Evolutionary conservation across 2,329 filamentous ascomycete genomes (phyloP), one percentile per base, ranked within the genome.

Genomic region (Elsinoe ampelina): DNA sequence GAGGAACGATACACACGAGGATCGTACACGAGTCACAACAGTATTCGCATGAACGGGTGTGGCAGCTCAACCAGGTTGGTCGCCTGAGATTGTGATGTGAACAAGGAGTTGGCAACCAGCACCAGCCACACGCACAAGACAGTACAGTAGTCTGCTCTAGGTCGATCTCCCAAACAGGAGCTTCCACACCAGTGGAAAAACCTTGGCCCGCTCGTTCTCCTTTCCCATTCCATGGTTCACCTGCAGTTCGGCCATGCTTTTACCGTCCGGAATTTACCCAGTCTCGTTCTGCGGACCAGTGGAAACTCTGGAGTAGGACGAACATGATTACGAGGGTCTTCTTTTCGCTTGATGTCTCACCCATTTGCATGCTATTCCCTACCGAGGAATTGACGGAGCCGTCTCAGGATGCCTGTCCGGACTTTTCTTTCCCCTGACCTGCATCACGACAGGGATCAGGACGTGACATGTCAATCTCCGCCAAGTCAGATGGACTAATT

Each of bases 401-500:
- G 41, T 22, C 41, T 43, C 41, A 43, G 13, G 19, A 22, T 43
- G 41, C 41, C 15, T 43, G 41, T 43, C 41, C 19, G 17, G 41
- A 43, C 17, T 43, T 17, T 10, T 30, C 3, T 42, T 22, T 22
- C 5, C 5, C 22, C 5, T 22, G 22, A 22, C 22, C 5, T 19
- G 39, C 39, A 19, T 15, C 12, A 26, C 20, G 20, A 45, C 19
- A 45, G n/a, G 10, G 20, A 22, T 45, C 41, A 5, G 41, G 30
- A 22, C 41, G 10, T 22, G 20, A 12, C 10, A 7, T 12, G 19
- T 6, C 4, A 45, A 26, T 45, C 26, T 26, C 20, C 41, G 41
- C 41, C 41, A 45, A 45, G 41, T 26, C 12, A 43, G 19, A 45
- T 45, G 41, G n/a, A 26, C 41, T 42, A 45, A 45, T 45, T 45